Percentiles rank a stretch among this genome's conserved stretches.
Conservation (phyloP, 441 rosid species). For the Hura crepitans region DNA sequence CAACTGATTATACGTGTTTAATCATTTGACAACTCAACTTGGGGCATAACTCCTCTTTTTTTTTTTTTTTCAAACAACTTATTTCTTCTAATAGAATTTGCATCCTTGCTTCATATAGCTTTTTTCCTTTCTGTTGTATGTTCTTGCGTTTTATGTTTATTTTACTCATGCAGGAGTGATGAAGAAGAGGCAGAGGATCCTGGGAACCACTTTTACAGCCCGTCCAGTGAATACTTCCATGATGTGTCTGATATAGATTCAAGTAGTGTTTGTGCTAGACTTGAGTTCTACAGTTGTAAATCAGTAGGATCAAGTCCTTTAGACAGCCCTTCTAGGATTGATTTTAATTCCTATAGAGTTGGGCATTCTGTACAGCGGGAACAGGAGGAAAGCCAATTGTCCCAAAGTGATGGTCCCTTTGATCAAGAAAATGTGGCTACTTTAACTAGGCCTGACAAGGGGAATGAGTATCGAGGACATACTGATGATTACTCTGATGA, state of each 20-base stretch:
- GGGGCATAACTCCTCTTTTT: neutral
- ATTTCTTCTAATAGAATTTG: neutral
- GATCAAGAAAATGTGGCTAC: constrained; percentile 49
- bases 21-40: neutral
- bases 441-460: constrained; percentile 49
- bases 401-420: constrained; percentile 45
- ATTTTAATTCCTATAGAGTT: constrained; percentile 65
- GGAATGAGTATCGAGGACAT: constrained; percentile 45
- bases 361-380: constrained; percentile 66
- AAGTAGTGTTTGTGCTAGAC: constrained; percentile 74
- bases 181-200: constrained; percentile 67
- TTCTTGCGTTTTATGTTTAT: neutral
- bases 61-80: neutral
- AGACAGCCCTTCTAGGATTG: constrained; percentile 85
- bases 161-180: constrained; percentile 53
- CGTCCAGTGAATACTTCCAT: constrained; percentile 57
- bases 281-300: constrained; percentile 61
- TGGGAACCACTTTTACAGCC: constrained; percentile 54
- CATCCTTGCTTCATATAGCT: neutral
- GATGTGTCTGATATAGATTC: constrained; percentile 72
- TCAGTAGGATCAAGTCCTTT: constrained; percentile 80
- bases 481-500: constrained; percentile 45
- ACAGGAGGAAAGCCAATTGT: constrained; percentile 54
- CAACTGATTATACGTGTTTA: neutral
- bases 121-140: neutral